A percentile compares a stretch with the other conserved stretches of the same genome.
phyloP scores from a whole-genome alignment of 306 rosid genomes.

The Prunus mira region DNA sequence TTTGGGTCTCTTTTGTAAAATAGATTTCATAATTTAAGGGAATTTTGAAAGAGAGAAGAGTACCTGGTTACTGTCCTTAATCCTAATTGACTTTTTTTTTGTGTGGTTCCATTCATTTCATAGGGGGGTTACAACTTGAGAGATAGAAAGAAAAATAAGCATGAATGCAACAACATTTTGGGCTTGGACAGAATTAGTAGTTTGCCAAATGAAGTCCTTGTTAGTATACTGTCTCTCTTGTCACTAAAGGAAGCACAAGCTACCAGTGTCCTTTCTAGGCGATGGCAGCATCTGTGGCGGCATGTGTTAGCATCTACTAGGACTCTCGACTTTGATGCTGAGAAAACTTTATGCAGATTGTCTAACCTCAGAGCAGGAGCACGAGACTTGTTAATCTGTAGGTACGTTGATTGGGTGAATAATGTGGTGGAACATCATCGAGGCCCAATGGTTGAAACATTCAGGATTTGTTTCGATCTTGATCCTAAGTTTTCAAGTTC shows the following conservation, averaged over 20 bases:
- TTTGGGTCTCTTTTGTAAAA: neutral
- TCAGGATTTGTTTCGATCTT: slow-evolving; percentile 16
- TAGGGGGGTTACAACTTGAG: neutral
- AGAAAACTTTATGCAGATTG: neutral
- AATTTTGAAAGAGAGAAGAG: neutral
- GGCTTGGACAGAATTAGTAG: neutral
- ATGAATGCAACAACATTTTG: neutral
- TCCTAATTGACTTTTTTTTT: neutral
- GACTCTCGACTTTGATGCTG: neutral
- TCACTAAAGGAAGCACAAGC: neutral
- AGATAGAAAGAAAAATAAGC: neutral
- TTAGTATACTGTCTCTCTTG: neutral
- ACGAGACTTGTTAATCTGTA: neutral
- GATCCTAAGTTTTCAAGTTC: neutral
- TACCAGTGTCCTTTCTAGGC: neutral
- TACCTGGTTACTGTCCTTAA: neutral
- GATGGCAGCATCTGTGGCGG: neutral
- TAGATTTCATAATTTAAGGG: neutral
- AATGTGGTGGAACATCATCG: neutral
- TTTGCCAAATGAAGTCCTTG: neutral
- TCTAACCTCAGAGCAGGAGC: neutral
- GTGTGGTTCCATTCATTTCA: neutral
- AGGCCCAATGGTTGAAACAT: neutral
- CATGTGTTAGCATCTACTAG: neutral
- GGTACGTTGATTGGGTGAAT: neutral